Evolutionary conservation across 2,329 filamentous ascomycete genomes (phyloP).

Genomic region (Lasiodiplodia sp.): DNA sequence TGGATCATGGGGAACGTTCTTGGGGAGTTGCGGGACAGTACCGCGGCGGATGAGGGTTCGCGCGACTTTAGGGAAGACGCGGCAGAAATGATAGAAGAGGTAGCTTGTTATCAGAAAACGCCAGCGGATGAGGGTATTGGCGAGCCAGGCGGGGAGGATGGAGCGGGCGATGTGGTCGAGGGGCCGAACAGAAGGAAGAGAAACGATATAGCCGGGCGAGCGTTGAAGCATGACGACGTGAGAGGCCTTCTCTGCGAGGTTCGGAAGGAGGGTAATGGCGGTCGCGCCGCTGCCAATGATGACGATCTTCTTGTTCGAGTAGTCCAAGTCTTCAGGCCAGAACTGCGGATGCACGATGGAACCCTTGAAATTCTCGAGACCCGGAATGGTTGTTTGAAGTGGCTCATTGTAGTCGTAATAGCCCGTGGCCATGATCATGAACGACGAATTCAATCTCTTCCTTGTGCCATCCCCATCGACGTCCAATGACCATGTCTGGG

Average conservation of each 20-base stretch:
- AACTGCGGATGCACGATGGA: slow-evolving; percentile 74
- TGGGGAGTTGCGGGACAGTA: slow-evolving; percentile 62
- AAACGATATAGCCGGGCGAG: slow-evolving; percentile 73
- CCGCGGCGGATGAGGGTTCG: slow-evolving; percentile 55
- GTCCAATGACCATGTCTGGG: slow-evolving; percentile 57
- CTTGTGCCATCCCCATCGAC: slow-evolving; percentile 47
- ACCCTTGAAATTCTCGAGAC: slow-evolving; percentile 71
- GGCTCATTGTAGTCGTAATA: slow-evolving; percentile 78
- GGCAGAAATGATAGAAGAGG: slow-evolving; percentile 60
- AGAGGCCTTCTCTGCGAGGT: slow-evolving; percentile 65
- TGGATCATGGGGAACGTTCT: slow-evolving; percentile 48
- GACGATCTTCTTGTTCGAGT: slow-evolving; percentile 71
- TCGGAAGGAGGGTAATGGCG: slow-evolving; percentile 77
- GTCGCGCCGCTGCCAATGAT: slow-evolving; percentile 83
- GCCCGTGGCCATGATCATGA: slow-evolving; percentile 67
- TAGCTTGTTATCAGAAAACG: slow-evolving; percentile 59
- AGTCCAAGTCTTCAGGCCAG: slow-evolving; percentile 75
- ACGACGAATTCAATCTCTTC: slow-evolving; percentile 52
- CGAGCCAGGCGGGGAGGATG: slow-evolving; percentile 57
- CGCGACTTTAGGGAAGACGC: slow-evolving; percentile 60
- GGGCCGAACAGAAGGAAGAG: slow-evolving; percentile 55
- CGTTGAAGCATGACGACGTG: slow-evolving; percentile 83
- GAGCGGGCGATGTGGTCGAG: slow-evolving; percentile 50
- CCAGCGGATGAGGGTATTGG: slow-evolving; percentile 58
- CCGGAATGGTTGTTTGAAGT: slow-evolving; percentile 66